Base-by-base conservation (phyloP, 2,329 filamentous ascomycete species). In the Aspergillus sergii region DNA sequence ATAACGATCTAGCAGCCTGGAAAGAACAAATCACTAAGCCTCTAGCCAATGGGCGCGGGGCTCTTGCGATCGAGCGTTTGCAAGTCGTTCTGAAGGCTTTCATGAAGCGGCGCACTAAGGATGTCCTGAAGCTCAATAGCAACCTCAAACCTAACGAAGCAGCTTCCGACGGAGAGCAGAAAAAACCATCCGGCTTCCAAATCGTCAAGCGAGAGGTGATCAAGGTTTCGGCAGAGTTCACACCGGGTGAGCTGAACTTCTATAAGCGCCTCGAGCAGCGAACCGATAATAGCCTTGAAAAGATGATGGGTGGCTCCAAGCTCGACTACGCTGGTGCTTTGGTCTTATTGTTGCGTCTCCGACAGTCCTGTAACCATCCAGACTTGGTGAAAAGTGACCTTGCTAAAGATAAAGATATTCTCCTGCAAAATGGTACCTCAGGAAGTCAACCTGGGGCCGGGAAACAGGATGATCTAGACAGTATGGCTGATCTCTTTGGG, bases 91-190 rank as follows among this genome's bases (percentile, higher is more conserved):
- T 99, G 4, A 90, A 91, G 60, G 94, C 93, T 60, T 97, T 97
- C 80, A 99, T 99, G 95, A 97, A 98, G 82, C 89, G 95, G n/a
- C 89, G 95, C 48, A 98, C 94, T 10, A 99, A 99, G 79, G 93
- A 97, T 26, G 92, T 99, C n/a, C 81, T 99, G 64, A 97, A 95
- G 79, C 86, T 93, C 70, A 92, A 92, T 12, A 92, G 92, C 12
- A 92, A 92, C 0, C 81, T 96, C 21, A 91, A 91, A 64, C 89
- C 91, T 30, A 91, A 91, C 43, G 89, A 90, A 30, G 78, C 75
- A 41, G 61, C 77, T 5, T 82, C 85, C 56, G 82, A 84, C 5
- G 87, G 86, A 16, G 81, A 81, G 39, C 59, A 67, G 57, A 75
- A 79, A 65, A 79, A 79, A 62, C 79, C 81, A 8, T 85, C 86